phyloP scores from a whole-genome alignment of 2,329 filamentous ascomycete genomes.

The Botrytis tulipae region DNA sequence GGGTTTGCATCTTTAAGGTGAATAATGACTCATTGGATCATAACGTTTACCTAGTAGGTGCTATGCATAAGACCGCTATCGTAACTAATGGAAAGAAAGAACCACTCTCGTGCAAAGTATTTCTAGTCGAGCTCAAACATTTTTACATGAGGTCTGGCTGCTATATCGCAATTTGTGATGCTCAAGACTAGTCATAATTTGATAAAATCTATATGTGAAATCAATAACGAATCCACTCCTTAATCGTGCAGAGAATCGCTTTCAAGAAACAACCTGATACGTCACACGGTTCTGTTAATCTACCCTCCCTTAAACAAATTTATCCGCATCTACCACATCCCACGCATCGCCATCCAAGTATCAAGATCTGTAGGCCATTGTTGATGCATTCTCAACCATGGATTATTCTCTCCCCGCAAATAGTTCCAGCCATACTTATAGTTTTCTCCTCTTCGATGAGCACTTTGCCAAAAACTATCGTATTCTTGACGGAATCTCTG shows the following conservation, averaged over 20 bases:
- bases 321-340: neutral
- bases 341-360: slow-evolving; percentile 19
- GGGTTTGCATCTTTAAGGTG: neutral
- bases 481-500: slow-evolving; percentile 34
- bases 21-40: neutral
- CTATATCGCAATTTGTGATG: neutral
- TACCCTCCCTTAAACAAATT: neutral
- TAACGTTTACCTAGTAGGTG: neutral
- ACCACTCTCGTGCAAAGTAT: neutral
- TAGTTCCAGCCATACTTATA: neutral
- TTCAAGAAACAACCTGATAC: too few relatives aligned
- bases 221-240: too few relatives aligned
- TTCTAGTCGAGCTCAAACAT: neutral
- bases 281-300: neutral
- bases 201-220: neutral
- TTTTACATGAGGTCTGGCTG: neutral
- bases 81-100: neutral
- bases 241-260: neutral
- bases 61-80: neutral
- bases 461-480: slow-evolving; percentile 35
- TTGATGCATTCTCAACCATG: slow-evolving; percentile 25
- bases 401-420: slow-evolving; percentile 10
- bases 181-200: neutral
- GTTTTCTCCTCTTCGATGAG: slow-evolving; percentile 34
- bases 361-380: slow-evolving; percentile 23